Evolutionary conservation across 208 protist genomes (phyloP).

Genomic region (Lotmaria passim): DNA sequence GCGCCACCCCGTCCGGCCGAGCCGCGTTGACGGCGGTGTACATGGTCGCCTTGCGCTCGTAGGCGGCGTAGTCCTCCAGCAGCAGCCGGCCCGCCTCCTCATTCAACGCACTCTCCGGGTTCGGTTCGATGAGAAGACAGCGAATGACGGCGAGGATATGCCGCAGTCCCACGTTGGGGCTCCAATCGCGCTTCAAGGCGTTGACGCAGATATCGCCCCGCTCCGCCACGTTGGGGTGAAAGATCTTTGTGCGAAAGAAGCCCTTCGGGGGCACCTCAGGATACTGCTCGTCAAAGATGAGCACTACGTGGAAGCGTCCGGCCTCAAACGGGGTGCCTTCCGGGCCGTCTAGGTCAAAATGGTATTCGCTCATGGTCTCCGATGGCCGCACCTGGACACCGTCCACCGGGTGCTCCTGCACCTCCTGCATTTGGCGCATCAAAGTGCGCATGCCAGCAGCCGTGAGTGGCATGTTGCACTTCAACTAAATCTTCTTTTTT

Average conservation of each 20-base stretch:
- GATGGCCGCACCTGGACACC: conserved; percentile 88
- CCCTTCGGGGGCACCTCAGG: conserved; percentile 97
- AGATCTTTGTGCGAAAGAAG: conserved; percentile 98
- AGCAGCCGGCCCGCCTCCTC: conserved; percentile 97
- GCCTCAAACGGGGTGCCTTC: conserved; percentile 96
- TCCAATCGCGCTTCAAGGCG: conserved; percentile 99
- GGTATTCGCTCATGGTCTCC: conserved; percentile 93
- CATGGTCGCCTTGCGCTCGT: conserved; percentile 81
- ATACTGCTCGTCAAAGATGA: conserved; percentile 94
- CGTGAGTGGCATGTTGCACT: conserved; percentile 69
- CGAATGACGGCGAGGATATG: conserved; percentile 96
- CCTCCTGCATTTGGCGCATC: conserved; percentile 84
- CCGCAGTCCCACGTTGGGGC: conserved; percentile 89
- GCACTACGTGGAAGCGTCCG: conserved; percentile 92
- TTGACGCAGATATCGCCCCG: conserved; percentile 99
- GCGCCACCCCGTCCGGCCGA: conserved; percentile 40
- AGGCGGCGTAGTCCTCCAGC: conserved; percentile 95
- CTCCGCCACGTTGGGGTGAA: conserved; percentile 98
- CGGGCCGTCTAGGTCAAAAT: conserved; percentile 94
- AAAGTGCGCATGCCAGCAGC: conserved; percentile 81
- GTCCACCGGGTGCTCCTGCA: conserved; percentile 80
- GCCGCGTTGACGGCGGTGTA: conserved; percentile 78
- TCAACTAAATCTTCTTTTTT: not conserved
- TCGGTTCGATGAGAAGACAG: conserved; percentile 98
- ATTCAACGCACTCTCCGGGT: conserved; percentile 98